These are phyloP conservation scores for Penicillium argentinense DNA, from an alignment of 495 filamentous ascomycete genomes.

Conservation along the genomic window DNA sequence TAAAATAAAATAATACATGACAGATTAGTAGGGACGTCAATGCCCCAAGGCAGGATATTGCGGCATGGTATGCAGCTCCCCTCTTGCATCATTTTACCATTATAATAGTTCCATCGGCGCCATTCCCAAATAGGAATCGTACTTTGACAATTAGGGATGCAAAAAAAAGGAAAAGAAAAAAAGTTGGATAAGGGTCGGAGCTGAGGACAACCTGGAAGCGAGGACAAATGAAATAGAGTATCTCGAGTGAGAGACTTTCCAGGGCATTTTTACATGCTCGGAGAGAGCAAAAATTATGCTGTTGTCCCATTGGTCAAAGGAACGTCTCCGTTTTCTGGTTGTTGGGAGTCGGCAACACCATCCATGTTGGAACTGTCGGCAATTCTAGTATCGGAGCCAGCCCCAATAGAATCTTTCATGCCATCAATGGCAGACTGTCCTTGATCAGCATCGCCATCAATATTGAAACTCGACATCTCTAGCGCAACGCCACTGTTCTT, in stretches of 20 bases:
- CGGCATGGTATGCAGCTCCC: too few species aligned
- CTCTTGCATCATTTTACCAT: too few species aligned
- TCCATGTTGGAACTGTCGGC: conserved; percentile 19
- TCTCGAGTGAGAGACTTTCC: too few species aligned
- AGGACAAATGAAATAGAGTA: too few species aligned
- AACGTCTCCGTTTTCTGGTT: conserved; percentile 9
- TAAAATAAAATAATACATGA: too few species aligned
- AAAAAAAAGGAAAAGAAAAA: too few species aligned
- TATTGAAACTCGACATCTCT: conserved; percentile 29
- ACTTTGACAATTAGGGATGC: too few species aligned
- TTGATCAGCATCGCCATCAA: conserved; percentile 36
- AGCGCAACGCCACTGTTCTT: conserved; percentile 42
- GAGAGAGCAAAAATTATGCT: conserved; percentile 9
- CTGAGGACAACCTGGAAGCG: not conserved
- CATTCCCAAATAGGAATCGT: too few species aligned
- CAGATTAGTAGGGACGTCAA: too few species aligned
- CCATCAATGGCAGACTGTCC: conserved; percentile 17
- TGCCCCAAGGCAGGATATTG: too few species aligned
- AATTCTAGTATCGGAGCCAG: conserved; percentile 18
- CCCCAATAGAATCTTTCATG: conserved; percentile 18
- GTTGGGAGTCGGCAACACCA: conserved; percentile 10
- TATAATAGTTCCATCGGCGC: too few species aligned
- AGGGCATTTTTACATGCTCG: not conserved
- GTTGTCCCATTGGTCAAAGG: conserved; percentile 39
- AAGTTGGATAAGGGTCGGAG: conserved; percentile 6